Evolutionary conservation across 495 filamentous ascomycete genomes (phyloP), one percentile per base, ranked within the genome.

Genomic region (Penicillium roqueforti): DNA sequence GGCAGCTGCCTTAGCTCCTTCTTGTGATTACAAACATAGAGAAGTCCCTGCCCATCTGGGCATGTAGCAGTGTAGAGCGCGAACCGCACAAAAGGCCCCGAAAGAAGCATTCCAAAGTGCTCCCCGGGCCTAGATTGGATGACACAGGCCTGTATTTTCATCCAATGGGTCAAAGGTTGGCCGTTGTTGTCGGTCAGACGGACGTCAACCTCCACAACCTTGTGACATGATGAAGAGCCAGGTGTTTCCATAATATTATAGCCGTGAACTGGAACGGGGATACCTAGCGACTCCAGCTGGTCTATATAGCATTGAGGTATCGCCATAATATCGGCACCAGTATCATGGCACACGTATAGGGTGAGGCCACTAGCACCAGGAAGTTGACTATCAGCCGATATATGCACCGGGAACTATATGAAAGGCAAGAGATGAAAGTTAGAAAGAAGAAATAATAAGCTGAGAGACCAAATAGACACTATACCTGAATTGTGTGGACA

Each of bases 321-420:
- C 13, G 18, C 46, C 46, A 48, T 48, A 3, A 48, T 13, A 22
- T 48, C 46, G 4, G 46, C 46, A n/a, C 46, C 46, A 7, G 46
- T 48, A 23, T 48, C 46, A 32, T 48, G 31, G 6, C 8, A 5
- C 8, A 32, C 26, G 0, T 1, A 10, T 3, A 29, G 3, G 23
- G 16, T 28, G 16, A 28, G n/a, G 16, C 22, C 23, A 19, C 6
- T 4, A 6, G 2, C 1, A 11, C 11, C 5, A 22, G 4, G 1
- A 23, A 1, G 18, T 13, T 20, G 26, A 29, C 11, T 16, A 32
- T 47, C 11, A 14, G 13, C 10, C 3, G 29, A 22, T 4, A 47
- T 3, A 13, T 47, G n/a, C 19, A 47, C 22, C 6, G 23, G 11
- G 14, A n/a, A 47, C 45, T 47, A 34, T 23, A 47, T 18, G 22